Conservation (phyloP, 768 basidiomycete species). For the Dentipellis sp. region DNA sequence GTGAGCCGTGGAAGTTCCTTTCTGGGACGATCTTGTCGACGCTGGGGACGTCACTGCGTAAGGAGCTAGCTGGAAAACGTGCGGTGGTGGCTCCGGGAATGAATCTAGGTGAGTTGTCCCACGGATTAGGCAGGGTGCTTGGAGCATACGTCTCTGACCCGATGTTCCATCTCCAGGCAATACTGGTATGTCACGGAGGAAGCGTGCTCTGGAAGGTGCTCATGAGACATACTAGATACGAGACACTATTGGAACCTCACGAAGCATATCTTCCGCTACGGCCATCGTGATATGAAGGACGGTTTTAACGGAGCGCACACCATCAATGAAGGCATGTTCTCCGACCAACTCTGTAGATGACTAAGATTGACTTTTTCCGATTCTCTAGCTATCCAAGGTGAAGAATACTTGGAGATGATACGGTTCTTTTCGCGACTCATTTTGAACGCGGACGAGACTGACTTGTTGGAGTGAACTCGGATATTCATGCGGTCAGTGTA, state of each 20-base stretch:
- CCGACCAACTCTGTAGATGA: neutral
- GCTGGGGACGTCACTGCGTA: slow-evolving; percentile 8
- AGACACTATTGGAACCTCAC: slow-evolving; percentile 37
- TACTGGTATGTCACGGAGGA: slow-evolving; percentile 18
- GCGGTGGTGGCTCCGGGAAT: slow-evolving; percentile 20
- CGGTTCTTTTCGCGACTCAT: slow-evolving; percentile 35
- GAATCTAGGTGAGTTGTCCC: slow-evolving; percentile 25
- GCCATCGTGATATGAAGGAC: slow-evolving; percentile 17
- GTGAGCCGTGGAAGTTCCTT: slow-evolving; percentile 28
- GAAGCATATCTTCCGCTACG: slow-evolving; percentile 37
- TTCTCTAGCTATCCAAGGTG: slow-evolving; percentile 22
- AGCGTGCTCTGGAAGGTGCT: neutral
- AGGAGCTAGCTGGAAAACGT: slow-evolving; percentile 10
- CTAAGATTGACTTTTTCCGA: no score
- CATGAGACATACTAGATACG: slow-evolving; percentile 26
- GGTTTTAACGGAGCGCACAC: slow-evolving; percentile 20
- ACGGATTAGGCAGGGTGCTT: no score
- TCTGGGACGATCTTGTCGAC: slow-evolving; percentile 34
- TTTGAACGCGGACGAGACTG: slow-evolving; percentile 33
- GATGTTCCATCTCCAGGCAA: slow-evolving; percentile 18
- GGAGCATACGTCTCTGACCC: no score
- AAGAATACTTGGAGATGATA: slow-evolving; percentile 30
- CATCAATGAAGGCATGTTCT: slow-evolving; percentile 21
- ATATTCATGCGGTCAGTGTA: no score
- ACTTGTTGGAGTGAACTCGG: neutral